A percentile compares a stretch with the other conserved stretches of the same genome.
These are phyloP conservation scores for Pyrus communis DNA, from an alignment of 306 rosid species.

Conservation along the genomic window DNA sequence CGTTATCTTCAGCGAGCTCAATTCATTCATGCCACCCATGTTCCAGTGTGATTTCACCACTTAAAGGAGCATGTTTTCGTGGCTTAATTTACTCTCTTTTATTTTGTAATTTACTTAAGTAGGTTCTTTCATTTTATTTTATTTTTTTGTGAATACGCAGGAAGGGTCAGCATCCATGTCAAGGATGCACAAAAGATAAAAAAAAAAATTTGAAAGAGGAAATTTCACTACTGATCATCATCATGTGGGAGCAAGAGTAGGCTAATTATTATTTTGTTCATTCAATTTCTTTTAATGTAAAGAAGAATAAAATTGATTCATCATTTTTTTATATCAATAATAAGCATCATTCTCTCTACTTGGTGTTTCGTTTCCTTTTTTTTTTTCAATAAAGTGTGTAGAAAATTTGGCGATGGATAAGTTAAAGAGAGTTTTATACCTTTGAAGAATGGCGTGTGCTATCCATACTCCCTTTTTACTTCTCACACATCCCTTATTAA, in stretches of 20 bases:
- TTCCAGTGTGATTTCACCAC: slow-evolving; percentile 26
- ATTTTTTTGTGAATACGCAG: background rate
- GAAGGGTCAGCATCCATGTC: background rate
- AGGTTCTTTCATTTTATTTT: background rate
- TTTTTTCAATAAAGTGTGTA: background rate
- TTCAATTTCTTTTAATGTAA: background rate
- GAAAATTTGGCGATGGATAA: too few relatives aligned
- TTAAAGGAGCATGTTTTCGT: background rate
- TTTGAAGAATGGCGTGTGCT: too few relatives aligned
- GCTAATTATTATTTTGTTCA: slow-evolving; percentile 4
- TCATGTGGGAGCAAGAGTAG: background rate
- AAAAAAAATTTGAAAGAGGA: background rate
- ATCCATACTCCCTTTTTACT: too few relatives aligned
- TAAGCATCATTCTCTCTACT: background rate
- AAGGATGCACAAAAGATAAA: background rate
- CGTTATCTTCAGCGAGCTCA: slow-evolving; percentile 26
- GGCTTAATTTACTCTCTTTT: background rate
- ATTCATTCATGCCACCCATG: slow-evolving; percentile 21
- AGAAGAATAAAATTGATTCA: slow-evolving; percentile 5
- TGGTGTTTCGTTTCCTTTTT: background rate
- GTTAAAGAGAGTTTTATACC: too few relatives aligned
- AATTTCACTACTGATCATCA: slow-evolving; percentile 2
- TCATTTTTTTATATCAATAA: background rate
- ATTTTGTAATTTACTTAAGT: background rate
- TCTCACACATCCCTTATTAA: too few relatives aligned